phyloP scores from a whole-genome alignment of 1,139 yeast species.

The Blastobotrys capitulatus region DNA sequence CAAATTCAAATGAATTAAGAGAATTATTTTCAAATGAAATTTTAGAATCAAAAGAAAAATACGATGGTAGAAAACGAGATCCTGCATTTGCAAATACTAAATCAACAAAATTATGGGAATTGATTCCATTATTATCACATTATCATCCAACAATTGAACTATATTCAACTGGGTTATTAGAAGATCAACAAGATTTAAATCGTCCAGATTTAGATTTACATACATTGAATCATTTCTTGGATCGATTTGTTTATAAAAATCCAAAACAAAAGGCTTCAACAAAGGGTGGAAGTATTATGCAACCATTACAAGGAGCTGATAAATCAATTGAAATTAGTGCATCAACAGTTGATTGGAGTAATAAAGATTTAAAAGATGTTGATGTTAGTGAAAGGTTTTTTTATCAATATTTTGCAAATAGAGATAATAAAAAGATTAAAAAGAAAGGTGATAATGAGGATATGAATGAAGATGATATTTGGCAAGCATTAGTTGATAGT shows the following conservation, averaged over 20 bases:
- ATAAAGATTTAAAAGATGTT: conserved; percentile 56
- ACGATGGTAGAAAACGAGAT: conserved; percentile 87
- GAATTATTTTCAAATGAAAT: conserved; percentile 36
- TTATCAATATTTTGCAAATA: conserved; percentile 75
- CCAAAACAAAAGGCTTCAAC: conserved; percentile 69
- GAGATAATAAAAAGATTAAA: conserved; percentile 40
- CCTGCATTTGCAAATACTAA: conserved; percentile 91
- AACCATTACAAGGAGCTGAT: conserved; percentile 88
- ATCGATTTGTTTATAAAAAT: conserved; percentile 90
- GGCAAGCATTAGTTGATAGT: conserved; percentile 84
- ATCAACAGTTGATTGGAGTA: conserved; percentile 79
- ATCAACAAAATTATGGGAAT: conserved; percentile 81
- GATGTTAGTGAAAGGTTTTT: conserved; percentile 88
- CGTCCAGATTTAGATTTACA: conserved; percentile 90
- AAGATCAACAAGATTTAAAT: conserved; percentile 41
- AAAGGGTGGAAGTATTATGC: conserved; percentile 93
- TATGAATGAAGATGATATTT: conserved; percentile 70
- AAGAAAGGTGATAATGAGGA: conserved; percentile 28
- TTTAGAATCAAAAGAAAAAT: conserved; percentile 40
- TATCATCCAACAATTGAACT: conserved; percentile 89
- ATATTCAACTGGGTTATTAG: conserved; percentile 58
- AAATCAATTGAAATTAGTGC: conserved; percentile 51
- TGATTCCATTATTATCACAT: conserved; percentile 64
- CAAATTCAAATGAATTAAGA: conserved; percentile 44
- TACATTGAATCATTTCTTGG: conserved; percentile 84